A percentile compares a stretch with the other conserved stretches of the same genome.
These are phyloP conservation scores for Daldinia sp. DNA, from an alignment of 2,329 filamentous ascomycete species.

Conservation along the genomic window DNA sequence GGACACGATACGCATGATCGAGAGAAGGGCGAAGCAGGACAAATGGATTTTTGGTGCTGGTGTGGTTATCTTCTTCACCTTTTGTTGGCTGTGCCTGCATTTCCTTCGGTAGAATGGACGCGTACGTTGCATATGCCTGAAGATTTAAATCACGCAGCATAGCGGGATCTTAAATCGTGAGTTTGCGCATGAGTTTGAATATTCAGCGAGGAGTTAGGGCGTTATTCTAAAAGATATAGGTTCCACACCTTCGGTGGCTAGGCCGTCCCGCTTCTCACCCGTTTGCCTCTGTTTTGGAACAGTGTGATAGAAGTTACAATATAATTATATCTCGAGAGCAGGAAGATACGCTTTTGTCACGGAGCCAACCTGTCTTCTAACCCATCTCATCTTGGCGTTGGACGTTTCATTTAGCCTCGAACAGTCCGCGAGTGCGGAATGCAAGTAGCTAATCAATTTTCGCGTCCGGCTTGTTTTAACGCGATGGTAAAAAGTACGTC, in stretches of 20 bases:
- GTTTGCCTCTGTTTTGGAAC: background rate
- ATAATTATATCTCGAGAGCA: background rate
- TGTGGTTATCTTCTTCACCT: conserved; percentile 84
- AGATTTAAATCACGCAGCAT: conserved; percentile 4
- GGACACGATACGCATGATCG: conserved; percentile 97
- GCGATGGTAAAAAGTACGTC: conserved; percentile 81
- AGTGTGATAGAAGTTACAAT: background rate
- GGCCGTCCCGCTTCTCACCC: background rate
- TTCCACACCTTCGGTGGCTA: background rate
- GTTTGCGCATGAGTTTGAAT: conserved; percentile 7
- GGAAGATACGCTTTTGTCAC: background rate
- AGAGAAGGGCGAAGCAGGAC: conserved; percentile 88
- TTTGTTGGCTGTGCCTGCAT: conserved; percentile 91
- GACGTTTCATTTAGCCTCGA: background rate
- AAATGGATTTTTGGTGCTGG: conserved; percentile 98
- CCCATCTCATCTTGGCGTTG: background rate
- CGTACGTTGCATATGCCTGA: background rate
- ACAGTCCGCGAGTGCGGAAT: background rate
- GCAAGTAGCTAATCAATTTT: background rate
- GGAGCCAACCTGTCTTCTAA: background rate
- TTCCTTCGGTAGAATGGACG: conserved; percentile 71
- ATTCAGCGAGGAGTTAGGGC: conserved; percentile 41
- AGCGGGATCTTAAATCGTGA: background rate
- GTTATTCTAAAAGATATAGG: conserved; percentile 5
- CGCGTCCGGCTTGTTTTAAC: conserved; percentile 49